Evolutionary conservation across 805 yeast species (phyloP), one percentile per base, ranked within the genome.

Genomic region (Teunomyces pallodes): DNA sequence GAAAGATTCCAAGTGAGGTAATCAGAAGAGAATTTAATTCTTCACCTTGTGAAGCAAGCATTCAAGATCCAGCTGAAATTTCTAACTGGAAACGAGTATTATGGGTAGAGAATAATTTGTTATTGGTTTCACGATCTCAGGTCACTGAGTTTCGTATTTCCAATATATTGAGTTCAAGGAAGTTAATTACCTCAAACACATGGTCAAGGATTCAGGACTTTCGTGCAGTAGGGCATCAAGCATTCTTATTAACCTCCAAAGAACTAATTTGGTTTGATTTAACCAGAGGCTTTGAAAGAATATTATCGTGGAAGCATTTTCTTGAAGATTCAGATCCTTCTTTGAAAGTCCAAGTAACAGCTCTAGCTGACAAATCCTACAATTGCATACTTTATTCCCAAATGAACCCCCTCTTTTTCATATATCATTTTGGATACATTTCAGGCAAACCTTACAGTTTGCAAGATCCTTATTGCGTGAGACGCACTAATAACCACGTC

Each of bases 251-350:
- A 26, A 87, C 96, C 0, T 76, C 90, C 0, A 79, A 76, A 48
- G 91, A 87, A 55, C 45, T 90, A 6, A 75, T 81, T 0, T 68
- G 90, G 74, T 55, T 84, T 14, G 69, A 64, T 60, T 13, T 64
- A 66, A 9, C 49, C 1, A 58, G 53, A 7, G 62, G 65, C 3
- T 58, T 80, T n/a, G 65, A 65, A 28, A 72, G 86, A 48, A 50
- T 80, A 2, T 57, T 89, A 1, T 78, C 91, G 0, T 87, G 95
- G 91, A 85, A 83, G 51, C 96, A 90, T 62, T 79, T 67, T 50
- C 63, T 86, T 17, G 75, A 76, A 38, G 72, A 77, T 6, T 16
- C 32, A 9, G 43, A 41, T 14, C 43, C 43, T 14, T 74, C 88
- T 0, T 54, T 83, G 46, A 66, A 61, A 45, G 47, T 86, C 46